Evolutionary conservation across 495 filamentous ascomycete genomes (phyloP).

Genomic region (Trichoderma parareesei): DNA sequence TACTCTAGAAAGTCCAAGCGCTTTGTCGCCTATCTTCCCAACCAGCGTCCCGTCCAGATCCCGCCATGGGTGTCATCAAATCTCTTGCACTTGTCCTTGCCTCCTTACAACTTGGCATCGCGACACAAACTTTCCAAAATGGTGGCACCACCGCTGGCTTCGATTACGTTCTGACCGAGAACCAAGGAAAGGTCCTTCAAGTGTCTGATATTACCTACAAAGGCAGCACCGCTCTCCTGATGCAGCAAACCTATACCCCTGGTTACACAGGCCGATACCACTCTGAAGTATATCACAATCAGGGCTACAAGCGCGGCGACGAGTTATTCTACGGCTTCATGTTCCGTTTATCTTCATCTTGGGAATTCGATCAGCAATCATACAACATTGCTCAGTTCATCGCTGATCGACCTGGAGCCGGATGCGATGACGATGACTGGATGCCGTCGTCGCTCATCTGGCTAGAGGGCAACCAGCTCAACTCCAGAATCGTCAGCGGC

Average conservation of each 20-base stretch:
- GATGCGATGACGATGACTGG: constrained; percentile 37
- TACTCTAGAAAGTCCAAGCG: too few species aligned
- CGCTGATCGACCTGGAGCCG: constrained; percentile 39
- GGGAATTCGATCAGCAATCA: constrained; percentile 41
- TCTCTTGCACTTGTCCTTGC: neutral
- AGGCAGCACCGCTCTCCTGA: constrained; percentile 39
- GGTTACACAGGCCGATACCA: constrained; percentile 45
- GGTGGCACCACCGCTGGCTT: constrained; percentile 41
- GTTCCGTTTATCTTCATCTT: constrained; percentile 41
- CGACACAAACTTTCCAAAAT: constrained; percentile 33
- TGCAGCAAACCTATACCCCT: constrained; percentile 43
- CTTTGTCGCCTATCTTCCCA: neutral
- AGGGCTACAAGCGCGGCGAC: constrained; percentile 42
- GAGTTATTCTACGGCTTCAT: constrained; percentile 48
- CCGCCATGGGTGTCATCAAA: neutral
- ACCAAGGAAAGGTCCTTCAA: constrained; percentile 36
- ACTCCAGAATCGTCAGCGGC: constrained; percentile 39
- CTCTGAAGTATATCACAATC: constrained; percentile 40
- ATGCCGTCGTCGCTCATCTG: constrained; percentile 50
- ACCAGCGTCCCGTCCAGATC: neutral
- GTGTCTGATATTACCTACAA: constrained; percentile 39
- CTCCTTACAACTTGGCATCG: neutral
- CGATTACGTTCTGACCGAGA: constrained; percentile 34
- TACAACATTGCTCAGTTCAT: constrained; percentile 52
- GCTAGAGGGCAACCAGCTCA: constrained; percentile 39